These are phyloP conservation scores for Marchantia paleacea DNA, from an alignment of 225 moss, liverwort and hornwort genomes.

Conservation along the genomic window DNA sequence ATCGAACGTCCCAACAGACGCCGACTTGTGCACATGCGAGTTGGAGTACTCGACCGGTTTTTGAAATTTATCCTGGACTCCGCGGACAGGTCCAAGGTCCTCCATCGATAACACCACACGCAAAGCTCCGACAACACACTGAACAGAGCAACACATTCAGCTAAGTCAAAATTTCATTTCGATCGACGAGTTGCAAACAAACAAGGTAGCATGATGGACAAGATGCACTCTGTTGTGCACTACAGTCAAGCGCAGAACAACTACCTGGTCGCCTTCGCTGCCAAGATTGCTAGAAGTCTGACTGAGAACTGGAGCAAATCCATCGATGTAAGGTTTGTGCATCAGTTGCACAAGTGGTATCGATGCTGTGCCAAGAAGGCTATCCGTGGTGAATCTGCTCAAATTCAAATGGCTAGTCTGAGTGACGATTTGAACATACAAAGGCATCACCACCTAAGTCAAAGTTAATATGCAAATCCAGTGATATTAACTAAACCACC, in stretches of 20 bases:
- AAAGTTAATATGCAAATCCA: no score
- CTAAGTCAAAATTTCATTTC: neutral
- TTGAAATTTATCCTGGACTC: neutral
- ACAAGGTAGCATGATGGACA: neutral
- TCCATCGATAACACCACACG: slow-evolving; percentile 46
- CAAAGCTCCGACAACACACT: slow-evolving; percentile 42
- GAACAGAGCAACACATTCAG: neutral
- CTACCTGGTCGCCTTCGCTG: slow-evolving; percentile 13
- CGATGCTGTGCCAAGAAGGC: slow-evolving; percentile 39
- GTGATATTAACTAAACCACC: no score
- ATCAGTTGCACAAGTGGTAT: slow-evolving; percentile 41
- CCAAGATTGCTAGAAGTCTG: slow-evolving; percentile 2
- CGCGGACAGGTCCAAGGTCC: slow-evolving; percentile 46
- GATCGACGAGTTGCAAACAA: neutral
- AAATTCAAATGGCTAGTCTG: neutral
- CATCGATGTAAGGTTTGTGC: slow-evolving; percentile 36
- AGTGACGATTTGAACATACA: no score
- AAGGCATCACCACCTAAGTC: no score
- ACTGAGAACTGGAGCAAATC: slow-evolving; percentile 38
- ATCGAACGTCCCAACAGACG: neutral
- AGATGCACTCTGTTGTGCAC: neutral
- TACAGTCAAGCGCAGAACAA: neutral
- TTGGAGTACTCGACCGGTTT: neutral
- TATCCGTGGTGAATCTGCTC: slow-evolving; percentile 42
- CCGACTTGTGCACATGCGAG: slow-evolving; percentile 9